A percentile compares a stretch with the other conserved stretches of the same genome.
Conservation (phyloP, 108 stramenopile species). For the Fistulifera pelliculosa region DNA sequence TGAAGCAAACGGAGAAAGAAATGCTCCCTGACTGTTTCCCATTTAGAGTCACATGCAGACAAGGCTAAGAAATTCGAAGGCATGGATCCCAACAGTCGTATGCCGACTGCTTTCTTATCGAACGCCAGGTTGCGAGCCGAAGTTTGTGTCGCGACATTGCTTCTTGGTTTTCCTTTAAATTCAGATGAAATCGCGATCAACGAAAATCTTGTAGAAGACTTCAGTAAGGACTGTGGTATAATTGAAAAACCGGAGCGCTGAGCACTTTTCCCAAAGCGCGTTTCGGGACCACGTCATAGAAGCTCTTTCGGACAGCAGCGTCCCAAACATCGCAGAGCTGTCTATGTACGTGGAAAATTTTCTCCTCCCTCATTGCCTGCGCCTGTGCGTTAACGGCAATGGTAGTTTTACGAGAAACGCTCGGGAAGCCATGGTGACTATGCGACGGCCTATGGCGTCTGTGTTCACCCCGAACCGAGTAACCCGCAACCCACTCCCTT, state of each 20-base stretch:
- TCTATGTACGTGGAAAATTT: conserved; percentile 39
- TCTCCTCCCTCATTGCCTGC: conserved; percentile 72
- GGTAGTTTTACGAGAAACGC: conserved; percentile 20
- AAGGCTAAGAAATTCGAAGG: too few species aligned
- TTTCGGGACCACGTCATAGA: conserved; percentile 14
- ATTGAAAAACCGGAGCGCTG: neutral
- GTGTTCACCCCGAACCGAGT: conserved; percentile 33
- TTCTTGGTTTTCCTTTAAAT: conserved; percentile 36
- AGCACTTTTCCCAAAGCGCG: neutral
- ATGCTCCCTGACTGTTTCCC: too few species aligned
- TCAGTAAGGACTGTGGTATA: neutral
- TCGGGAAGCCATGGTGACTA: conserved; percentile 45
- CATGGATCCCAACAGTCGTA: neutral
- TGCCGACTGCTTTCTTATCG: conserved; percentile 28
- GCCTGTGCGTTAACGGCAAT: conserved; percentile 52
- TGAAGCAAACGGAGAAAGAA: neutral
- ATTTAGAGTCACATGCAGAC: too few species aligned
- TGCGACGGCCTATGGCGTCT: conserved; percentile 31
- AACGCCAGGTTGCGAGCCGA: conserved; percentile 44
- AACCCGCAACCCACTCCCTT: conserved; percentile 34
- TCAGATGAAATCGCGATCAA: too few species aligned
- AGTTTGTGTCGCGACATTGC: conserved; percentile 38
- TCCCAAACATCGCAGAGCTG: conserved; percentile 11
- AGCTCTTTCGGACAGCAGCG: conserved; percentile 4
- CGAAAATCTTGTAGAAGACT: too few species aligned